Percentiles rank a stretch among this genome's conserved stretches.
Conservation (phyloP, 768 basidiomycete species). For the Coprinopsis marcescibilis region DNA sequence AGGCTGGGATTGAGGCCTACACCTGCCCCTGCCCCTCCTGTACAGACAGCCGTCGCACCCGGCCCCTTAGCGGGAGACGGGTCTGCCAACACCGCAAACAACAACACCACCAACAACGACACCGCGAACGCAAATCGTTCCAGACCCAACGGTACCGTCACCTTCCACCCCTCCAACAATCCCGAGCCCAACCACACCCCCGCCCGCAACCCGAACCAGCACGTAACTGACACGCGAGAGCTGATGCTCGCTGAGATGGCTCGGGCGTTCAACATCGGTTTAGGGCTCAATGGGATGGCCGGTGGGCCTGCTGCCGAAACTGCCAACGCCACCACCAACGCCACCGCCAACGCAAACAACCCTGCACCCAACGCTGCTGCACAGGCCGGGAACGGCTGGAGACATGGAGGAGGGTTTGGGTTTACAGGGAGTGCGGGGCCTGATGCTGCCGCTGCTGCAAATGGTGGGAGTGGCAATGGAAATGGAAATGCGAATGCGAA, state of each 20-base stretch:
- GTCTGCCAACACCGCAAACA: conserved; percentile 1
- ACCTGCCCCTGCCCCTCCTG: conserved; percentile 14
- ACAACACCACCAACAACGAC: conserved; percentile 2
- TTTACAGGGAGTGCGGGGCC: not conserved
- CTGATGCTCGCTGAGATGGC: conserved; percentile 79
- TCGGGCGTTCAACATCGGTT: conserved; percentile 68
- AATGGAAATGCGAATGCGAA: conserved; percentile 7
- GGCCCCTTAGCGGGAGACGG: not conserved
- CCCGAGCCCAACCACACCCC: not conserved
- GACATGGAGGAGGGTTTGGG: not conserved
- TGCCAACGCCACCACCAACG: not conserved
- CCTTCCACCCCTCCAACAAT: conserved; percentile 5
- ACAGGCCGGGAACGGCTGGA: too few relatives aligned
- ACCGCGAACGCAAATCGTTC: conserved; percentile 1
- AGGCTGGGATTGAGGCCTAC: conserved; percentile 49
- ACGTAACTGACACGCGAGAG: conserved; percentile 52
- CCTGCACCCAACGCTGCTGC: not conserved
- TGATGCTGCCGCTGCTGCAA: not conserved
- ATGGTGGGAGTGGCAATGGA: conserved; percentile 8
- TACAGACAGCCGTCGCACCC: conserved; percentile 6
- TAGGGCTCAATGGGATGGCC: conserved; percentile 39
- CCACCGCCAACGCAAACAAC: not conserved
- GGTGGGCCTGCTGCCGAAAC: conserved; percentile 11
- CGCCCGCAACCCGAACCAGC: not conserved
- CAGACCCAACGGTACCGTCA: not conserved